phyloP scores from a whole-genome alignment of 2,329 filamentous ascomycete species.

The Dothiorella sarmentorum region DNA sequence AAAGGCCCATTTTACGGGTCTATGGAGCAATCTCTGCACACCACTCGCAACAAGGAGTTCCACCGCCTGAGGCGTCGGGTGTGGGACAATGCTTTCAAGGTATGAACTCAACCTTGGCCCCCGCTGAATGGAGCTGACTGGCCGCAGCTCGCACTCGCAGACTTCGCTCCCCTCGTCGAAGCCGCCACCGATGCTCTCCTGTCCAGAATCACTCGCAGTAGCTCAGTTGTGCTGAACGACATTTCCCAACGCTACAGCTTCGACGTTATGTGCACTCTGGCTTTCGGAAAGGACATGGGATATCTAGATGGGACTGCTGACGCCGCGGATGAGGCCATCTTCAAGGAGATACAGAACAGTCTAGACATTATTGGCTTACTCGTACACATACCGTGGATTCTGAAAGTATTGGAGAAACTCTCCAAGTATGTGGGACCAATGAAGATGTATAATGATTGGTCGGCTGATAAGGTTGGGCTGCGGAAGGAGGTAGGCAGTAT shows the following conservation, averaged over 20 bases:
- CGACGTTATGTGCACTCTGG: constrained; percentile 46
- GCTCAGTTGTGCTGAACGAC: constrained; percentile 27
- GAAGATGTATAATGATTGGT: constrained; percentile 29
- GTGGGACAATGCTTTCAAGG: constrained; percentile 19
- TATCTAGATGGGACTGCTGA: constrained; percentile 33
- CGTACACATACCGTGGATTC: constrained; percentile 29
- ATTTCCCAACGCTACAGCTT: constrained; percentile 44
- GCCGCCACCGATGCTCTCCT: constrained; percentile 27
- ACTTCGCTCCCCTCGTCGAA: constrained; percentile 26
- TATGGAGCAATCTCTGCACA: constrained; percentile 5
- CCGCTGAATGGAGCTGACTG: background rate
- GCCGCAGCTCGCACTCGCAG: constrained; percentile 23
- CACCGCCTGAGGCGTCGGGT: background rate
- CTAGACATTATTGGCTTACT: constrained; percentile 26
- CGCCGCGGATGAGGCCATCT: constrained; percentile 29
- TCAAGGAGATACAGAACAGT: constrained; percentile 36
- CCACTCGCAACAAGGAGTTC: background rate
- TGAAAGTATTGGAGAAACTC: constrained; percentile 26
- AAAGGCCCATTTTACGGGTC: constrained; percentile 16
- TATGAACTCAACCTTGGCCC: background rate
- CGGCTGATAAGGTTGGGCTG: constrained; percentile 23
- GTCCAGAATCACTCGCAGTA: constrained; percentile 27
- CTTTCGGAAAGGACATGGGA: constrained; percentile 44
- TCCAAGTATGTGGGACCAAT: constrained; percentile 27
- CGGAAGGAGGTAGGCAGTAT: constrained; percentile 23